Conservation (phyloP, 768 basidiomycete genomes). For the Serendipita indica region DNA sequence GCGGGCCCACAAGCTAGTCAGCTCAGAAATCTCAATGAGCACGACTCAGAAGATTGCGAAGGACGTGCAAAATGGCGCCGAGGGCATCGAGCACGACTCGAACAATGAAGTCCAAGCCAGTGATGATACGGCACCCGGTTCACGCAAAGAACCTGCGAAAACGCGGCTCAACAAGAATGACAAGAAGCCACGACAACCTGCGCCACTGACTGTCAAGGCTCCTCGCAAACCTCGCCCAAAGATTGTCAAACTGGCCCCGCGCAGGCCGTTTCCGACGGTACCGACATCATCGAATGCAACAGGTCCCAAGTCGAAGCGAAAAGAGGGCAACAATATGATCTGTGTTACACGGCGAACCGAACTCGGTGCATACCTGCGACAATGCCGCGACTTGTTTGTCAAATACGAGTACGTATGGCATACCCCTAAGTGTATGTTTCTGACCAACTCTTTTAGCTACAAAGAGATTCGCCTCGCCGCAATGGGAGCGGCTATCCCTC, state of each 20-base stretch:
- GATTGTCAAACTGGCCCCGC: conserved; percentile 54
- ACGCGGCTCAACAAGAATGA: neutral
- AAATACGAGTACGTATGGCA: conserved; percentile 45
- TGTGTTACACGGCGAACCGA: conserved; percentile 66
- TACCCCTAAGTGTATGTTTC: neutral
- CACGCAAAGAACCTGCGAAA: neutral
- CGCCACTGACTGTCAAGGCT: neutral
- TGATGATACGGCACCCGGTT: neutral
- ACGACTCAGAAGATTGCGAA: neutral
- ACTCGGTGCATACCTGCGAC: conserved; percentile 55
- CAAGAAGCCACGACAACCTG: neutral
- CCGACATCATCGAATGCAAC: conserved; percentile 62
- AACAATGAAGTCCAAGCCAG: neutral
- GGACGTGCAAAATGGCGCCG: neutral
- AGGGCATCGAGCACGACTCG: neutral
- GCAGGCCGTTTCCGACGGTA: conserved; percentile 63
- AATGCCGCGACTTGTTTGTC: conserved; percentile 58
- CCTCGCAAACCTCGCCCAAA: conserved; percentile 18
- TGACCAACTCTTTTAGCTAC: conserved; percentile 31
- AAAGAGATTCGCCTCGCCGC: conserved; percentile 61
- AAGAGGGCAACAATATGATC: conserved; percentile 67
- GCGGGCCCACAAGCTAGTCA: neutral
- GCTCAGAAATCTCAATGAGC: neutral
- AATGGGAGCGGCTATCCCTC: conserved; percentile 83
- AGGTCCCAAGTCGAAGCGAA: conserved; percentile 63